Conservation (phyloP, 2,329 filamentous ascomycete species). For the Aspergillus sp. region DNA sequence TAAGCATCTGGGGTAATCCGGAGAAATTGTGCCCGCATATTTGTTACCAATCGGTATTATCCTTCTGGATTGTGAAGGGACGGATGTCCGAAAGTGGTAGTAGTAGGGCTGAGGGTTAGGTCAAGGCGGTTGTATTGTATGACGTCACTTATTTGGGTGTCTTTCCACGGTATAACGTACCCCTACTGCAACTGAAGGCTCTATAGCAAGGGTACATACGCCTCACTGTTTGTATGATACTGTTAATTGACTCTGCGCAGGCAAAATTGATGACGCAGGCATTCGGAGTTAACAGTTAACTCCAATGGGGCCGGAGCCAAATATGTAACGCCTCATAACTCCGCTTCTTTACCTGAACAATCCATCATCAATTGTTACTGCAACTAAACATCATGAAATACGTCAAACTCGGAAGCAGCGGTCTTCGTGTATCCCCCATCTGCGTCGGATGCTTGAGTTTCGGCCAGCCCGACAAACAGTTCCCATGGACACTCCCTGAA, state of each 20-base stretch:
- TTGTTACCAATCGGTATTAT: neutral
- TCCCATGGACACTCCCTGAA: constrained; percentile 18
- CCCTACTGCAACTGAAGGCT: too few species aligned
- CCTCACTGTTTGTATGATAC: too few species aligned
- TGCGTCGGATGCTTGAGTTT: constrained; percentile 22
- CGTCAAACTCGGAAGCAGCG: constrained; percentile 18
- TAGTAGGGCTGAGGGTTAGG: neutral
- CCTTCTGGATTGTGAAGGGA: neutral
- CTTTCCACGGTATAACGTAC: too few species aligned
- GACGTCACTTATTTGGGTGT: neutral
- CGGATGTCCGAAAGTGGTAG: neutral
- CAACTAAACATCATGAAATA: constrained; percentile 14
- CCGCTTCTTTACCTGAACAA: neutral
- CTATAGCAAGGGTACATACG: too few species aligned
- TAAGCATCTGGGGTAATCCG: neutral
- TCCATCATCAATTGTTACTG: neutral
- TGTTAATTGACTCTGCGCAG: too few species aligned
- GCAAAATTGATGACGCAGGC: too few species aligned
- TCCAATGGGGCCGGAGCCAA: neutral
- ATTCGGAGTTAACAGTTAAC: neutral
- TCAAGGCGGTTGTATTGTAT: neutral
- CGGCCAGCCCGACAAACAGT: constrained; percentile 13
- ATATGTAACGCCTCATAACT: neutral
- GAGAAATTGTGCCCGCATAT: neutral
- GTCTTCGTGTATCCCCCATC: constrained; percentile 19